Evolutionary conservation across 306 rosid genomes (phyloP).

Genomic region (Dalbergia oliveri): DNA sequence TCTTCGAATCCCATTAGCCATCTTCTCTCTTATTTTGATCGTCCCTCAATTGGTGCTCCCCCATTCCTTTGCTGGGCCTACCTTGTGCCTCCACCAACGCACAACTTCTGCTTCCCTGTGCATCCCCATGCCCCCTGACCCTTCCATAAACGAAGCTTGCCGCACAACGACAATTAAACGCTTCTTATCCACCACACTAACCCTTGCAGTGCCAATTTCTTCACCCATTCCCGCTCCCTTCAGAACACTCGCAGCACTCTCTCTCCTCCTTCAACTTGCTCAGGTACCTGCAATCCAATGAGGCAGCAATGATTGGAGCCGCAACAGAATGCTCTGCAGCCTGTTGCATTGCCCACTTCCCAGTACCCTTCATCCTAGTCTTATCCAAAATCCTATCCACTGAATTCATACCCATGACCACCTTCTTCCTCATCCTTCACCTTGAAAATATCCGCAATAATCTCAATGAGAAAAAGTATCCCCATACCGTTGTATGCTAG

Average conservation of each 20-base stretch:
- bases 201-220: slow-evolving; percentile 51
- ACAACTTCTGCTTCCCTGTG: no score
- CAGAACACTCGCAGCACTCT: slow-evolving; percentile 70
- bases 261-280: slow-evolving; percentile 95
- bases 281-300: slow-evolving; percentile 80
- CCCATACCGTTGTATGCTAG: no score
- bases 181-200: slow-evolving; percentile 74
- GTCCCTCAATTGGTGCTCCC: no score
- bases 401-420: slow-evolving; percentile 63
- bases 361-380: slow-evolving; percentile 95
- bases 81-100: no score
- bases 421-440: slow-evolving; percentile 68
- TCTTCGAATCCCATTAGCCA: no score
- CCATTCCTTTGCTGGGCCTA: no score
- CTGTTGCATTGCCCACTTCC: slow-evolving; percentile 96
- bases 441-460: slow-evolving; percentile 85
- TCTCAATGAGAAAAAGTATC: slow-evolving; percentile 65
- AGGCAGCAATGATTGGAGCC: slow-evolving; percentile 88
- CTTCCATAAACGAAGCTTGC: slow-evolving; percentile 66
- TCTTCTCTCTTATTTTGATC: no score
- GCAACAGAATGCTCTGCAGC: slow-evolving; percentile 93
- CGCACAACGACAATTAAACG: slow-evolving; percentile 86
- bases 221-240: slow-evolving; percentile 82
- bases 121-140: no score
- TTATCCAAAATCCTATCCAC: slow-evolving; percentile 91